phyloP scores from a whole-genome alignment of 2,329 filamentous ascomycete species.

The Sclerotinia minor region DNA sequence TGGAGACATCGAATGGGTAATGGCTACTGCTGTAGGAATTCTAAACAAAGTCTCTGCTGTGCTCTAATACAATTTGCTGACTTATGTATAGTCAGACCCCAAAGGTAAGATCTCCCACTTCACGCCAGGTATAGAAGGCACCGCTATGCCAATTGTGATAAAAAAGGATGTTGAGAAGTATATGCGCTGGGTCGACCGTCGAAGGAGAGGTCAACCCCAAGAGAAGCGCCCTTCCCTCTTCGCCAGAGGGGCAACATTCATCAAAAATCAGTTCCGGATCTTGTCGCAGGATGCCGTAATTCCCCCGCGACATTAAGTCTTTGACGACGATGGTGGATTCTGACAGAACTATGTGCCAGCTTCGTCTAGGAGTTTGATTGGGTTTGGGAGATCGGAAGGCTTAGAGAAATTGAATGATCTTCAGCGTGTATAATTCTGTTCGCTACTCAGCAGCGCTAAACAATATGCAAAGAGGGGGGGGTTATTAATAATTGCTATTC shows the following conservation, averaged over 20 bases:
- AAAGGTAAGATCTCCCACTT: slow-evolving; percentile 47
- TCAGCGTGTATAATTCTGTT: slow-evolving; percentile 1
- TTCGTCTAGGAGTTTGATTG: not conserved
- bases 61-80: not conserved
- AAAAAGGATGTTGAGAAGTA: slow-evolving; percentile 73
- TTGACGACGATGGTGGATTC: slow-evolving; percentile 5
- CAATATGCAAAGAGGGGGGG: not conserved
- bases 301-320: not conserved
- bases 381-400: too few relatives aligned
- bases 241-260: not conserved
- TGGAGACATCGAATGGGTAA: slow-evolving; percentile 67
- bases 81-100: slow-evolving; percentile 51
- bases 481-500: slow-evolving; percentile 6
- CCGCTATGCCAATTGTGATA: slow-evolving; percentile 42
- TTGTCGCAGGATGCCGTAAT: not conserved
- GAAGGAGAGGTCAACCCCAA: slow-evolving; percentile 30
- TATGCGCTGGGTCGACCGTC: slow-evolving; percentile 56
- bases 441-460: slow-evolving; percentile 4
- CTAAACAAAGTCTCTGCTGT: not conserved
- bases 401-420: slow-evolving; percentile 5
- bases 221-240: not conserved
- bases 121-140: too few relatives aligned
- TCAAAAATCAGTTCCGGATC: not conserved
- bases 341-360: not conserved
- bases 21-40: slow-evolving; percentile 64